Conservation (phyloP, 2,329 filamentous ascomycete genomes). For the Ophiosphaerella narmari region DNA sequence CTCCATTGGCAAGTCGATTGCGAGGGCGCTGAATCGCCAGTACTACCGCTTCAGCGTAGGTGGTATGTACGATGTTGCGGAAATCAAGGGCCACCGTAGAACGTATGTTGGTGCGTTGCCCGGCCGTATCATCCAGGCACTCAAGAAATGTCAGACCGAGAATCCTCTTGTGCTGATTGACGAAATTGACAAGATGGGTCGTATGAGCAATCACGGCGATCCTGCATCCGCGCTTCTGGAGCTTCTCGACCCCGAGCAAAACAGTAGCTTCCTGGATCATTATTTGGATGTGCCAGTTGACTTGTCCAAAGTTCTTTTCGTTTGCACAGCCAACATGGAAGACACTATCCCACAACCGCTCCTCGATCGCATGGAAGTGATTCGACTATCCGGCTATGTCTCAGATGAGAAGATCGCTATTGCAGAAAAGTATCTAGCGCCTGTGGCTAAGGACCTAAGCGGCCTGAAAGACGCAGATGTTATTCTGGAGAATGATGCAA, state of each 20-base stretch:
- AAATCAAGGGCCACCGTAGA: conserved; percentile 96
- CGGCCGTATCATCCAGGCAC: conserved; percentile 93
- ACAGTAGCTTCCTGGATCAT: conserved; percentile 95
- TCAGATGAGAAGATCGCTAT: conserved; percentile 99
- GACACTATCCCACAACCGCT: conserved; percentile 95
- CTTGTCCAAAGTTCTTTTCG: conserved; percentile 95
- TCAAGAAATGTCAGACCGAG: conserved; percentile 99
- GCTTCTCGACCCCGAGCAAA: conserved; percentile 94
- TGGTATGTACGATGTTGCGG: conserved; percentile 93
- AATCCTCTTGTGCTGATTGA: conserved; percentile 97
- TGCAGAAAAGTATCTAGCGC: conserved; percentile 87
- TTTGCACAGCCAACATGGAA: conserved; percentile 98
- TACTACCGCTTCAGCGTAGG: conserved; percentile 99
- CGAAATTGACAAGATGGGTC: conserved; percentile 97
- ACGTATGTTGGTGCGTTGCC: conserved; percentile 96
- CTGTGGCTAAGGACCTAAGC: conserved; percentile 90
- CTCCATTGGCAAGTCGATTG: conserved; percentile 97
- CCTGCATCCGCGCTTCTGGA: conserved; percentile 93
- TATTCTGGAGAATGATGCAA: conserved; percentile 81
- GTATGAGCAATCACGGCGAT: conserved; percentile 87
- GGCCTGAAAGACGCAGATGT: conserved; percentile 91
- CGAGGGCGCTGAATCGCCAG: conserved; percentile 88
- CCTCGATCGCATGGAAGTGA: conserved; percentile 96
- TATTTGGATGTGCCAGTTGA: conserved; percentile 99
- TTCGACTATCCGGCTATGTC: conserved; percentile 93